These are phyloP conservation scores for Macrophomina tecta DNA, from an alignment of 2,329 filamentous ascomycete species.

Conservation along the genomic window DNA sequence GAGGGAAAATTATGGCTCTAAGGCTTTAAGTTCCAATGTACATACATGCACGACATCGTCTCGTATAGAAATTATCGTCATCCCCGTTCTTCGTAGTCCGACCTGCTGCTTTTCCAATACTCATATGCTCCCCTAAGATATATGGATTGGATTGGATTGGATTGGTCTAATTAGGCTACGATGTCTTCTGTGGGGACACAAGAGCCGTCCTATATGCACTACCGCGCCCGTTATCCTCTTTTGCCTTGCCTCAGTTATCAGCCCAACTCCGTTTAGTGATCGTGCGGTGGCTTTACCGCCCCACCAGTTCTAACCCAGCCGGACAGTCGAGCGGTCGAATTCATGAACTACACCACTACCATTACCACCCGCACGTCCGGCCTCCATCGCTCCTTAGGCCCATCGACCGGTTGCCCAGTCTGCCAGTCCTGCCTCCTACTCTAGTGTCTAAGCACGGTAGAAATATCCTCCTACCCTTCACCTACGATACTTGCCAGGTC, in stretches of 20 bases:
- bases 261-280: not conserved
- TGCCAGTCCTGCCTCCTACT: conserved; percentile 79
- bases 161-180: too few species aligned
- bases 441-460: conserved; percentile 63
- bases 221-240: not conserved
- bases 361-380: conserved; percentile 61
- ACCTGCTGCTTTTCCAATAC: too few species aligned
- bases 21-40: too few species aligned
- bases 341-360: not conserved
- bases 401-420: conserved; percentile 46
- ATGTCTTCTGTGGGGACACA: too few species aligned
- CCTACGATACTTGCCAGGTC: not conserved
- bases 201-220: not conserved
- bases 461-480: conserved; percentile 33
- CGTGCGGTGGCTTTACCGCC: conserved; percentile 1
- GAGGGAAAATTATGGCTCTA: too few species aligned
- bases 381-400: conserved; percentile 71
- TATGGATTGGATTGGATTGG: too few species aligned
- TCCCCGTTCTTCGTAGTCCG: too few species aligned
- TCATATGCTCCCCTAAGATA: too few species aligned
- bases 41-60: too few species aligned
- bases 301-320: not conserved
- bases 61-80: too few species aligned
- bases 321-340: too few species aligned
- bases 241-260: conserved; percentile 3